These are phyloP conservation scores for Gossypium schwendimanii DNA, from an alignment of 441 rosid genomes.

Conservation along the genomic window DNA sequence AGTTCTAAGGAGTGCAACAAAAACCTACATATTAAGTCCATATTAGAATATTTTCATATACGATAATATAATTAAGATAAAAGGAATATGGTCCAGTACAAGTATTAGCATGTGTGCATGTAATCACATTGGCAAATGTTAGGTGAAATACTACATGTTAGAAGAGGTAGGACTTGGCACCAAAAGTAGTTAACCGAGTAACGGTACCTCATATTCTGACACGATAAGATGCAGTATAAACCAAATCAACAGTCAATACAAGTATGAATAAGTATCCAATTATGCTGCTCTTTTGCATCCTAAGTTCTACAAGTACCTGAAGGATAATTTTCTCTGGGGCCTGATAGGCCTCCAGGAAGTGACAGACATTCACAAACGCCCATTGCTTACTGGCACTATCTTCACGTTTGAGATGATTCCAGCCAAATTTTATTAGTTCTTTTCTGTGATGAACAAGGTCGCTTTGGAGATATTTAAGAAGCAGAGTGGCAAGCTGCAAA, in stretches of 20 bases:
- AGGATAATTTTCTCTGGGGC: slow-evolving; percentile 99
- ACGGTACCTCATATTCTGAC: not conserved
- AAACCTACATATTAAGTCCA: slow-evolving; percentile 58
- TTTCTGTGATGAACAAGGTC: slow-evolving; percentile 97
- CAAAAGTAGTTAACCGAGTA: not conserved
- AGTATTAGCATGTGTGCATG: not conserved
- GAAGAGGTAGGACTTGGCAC: not conserved
- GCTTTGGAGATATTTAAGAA: slow-evolving; percentile 90
- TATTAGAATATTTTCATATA: not conserved
- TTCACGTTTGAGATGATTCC: slow-evolving; percentile 99
- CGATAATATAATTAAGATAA: not conserved
- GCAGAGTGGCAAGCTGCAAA: slow-evolving; percentile 94
- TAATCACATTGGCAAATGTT: not conserved
- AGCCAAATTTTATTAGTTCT: slow-evolving; percentile 98
- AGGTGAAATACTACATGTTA: not conserved
- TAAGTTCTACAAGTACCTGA: slow-evolving; percentile 50
- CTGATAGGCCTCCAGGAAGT: slow-evolving; percentile 98
- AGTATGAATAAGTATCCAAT: not conserved
- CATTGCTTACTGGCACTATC: slow-evolving; percentile 99
- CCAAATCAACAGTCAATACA: not conserved
- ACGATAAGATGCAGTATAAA: not conserved
- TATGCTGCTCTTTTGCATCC: not conserved
- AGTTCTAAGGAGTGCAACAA: slow-evolving; percentile 96
- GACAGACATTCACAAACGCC: slow-evolving; percentile 99
- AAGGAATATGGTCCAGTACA: not conserved